Base-by-base conservation (phyloP, 805 yeast species). In the Isabelozyma pseudorhagii region DNA sequence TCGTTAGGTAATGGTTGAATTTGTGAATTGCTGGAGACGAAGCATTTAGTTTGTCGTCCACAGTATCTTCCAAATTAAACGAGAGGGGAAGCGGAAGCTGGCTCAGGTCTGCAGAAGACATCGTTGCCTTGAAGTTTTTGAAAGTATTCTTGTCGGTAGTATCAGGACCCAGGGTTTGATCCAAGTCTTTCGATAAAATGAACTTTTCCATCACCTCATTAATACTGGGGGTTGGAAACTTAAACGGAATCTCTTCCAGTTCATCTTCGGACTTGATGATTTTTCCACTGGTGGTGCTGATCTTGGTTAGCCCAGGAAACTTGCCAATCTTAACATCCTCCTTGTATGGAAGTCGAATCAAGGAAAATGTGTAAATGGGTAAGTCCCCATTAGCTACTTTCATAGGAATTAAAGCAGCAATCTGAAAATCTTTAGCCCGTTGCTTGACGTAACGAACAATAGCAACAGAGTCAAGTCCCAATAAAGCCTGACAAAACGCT, bases 271-370 rank as follows among this genome's bases (percentile, higher is more conserved):
- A 38, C 11, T 17, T 27, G 10, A 38, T 11, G 6, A 39, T 14
- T 27, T 43, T 46, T 6, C 47, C 56, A n/a, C 39, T 39, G n/a
- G 54, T 43, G 2, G 48, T 40, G 5, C 14, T 31, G 8, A 52
- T 25, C 8, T 47, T 50, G 2, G 62, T 48, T 28, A 72, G 57
- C 8, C 40, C 36, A 0, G 74, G 72, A 55, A 86, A 80, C 21
- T 72, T 74, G 3, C 91, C 81, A 13, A 82, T 71, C 55, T 81
- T 80, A 53, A 83, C 86, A 62, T 91, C 97, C 54, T 89, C 96
- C 41, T 79, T 77, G 63, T 80, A 88, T 1, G 97, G 94, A 10
- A 90, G 61, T 43, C 84, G 69, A 10, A 76, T 75, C 54, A 84
- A 61, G 0, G 78, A 66, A 47, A 89, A 74, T 0, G 77, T 74